Conservation (phyloP, 2,329 filamentous ascomycete species). For the Colletotrichum tanaceti region DNA sequence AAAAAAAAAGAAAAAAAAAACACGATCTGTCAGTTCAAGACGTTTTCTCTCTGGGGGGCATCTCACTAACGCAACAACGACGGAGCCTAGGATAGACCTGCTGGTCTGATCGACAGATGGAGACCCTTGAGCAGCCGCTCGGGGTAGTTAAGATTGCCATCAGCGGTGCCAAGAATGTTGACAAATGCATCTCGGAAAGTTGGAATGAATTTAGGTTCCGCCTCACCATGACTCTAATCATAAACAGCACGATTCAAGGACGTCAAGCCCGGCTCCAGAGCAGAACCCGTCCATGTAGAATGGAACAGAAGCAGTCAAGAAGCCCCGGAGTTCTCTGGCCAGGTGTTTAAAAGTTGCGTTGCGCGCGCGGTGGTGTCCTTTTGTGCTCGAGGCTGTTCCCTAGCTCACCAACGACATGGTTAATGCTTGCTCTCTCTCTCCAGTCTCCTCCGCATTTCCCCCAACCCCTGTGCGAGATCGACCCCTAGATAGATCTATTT, state of each 20-base stretch:
- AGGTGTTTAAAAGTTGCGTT: neutral
- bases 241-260: no score
- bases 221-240: no score
- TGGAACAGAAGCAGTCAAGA: neutral
- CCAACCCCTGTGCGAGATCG: neutral
- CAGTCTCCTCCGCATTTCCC: neutral
- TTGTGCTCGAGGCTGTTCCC: neutral
- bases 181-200: no score
- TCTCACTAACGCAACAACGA: neutral
- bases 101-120: neutral
- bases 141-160: neutral
- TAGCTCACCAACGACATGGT: neutral
- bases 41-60: no score
- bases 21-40: neutral
- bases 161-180: no score
- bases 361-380: neutral
- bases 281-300: no score
- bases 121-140: neutral
- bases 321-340: neutral
- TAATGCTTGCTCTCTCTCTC: neutral
- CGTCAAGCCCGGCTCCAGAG: no score
- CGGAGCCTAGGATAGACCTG: no score
- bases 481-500: neutral
- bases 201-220: no score
- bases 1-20: conserved; percentile 27